Evolutionary conservation across 129 eudicot genomes (phyloP).

Genomic region (Tagetes patula): DNA sequence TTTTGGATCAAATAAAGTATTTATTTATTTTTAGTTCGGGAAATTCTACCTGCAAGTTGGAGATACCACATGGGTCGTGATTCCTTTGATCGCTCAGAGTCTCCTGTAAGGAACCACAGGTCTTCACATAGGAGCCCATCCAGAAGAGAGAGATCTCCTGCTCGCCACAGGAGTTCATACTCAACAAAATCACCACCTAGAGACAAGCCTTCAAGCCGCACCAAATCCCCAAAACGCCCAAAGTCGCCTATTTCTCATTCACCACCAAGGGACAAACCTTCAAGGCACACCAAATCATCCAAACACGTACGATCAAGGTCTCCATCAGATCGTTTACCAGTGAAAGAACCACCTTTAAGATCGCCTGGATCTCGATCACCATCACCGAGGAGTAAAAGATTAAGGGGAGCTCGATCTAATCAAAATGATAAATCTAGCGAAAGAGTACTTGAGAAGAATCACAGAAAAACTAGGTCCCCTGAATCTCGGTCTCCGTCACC

Average conservation of each 20-base stretch:
- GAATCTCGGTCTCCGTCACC: constrained; percentile 69
- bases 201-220: constrained; percentile 49
- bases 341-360: constrained; percentile 43
- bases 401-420: constrained; percentile 46
- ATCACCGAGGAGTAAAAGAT: constrained; percentile 48
- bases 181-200: constrained; percentile 41
- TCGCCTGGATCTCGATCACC: constrained; percentile 45
- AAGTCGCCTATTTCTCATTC: constrained; percentile 51
- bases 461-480: constrained; percentile 41
- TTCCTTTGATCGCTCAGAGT: constrained; percentile 47
- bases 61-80: constrained; percentile 40
- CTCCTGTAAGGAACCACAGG: constrained; percentile 55
- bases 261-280: constrained; percentile 50
- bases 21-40: constrained; percentile 17
- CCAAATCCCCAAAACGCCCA: constrained; percentile 59
- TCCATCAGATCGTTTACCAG: constrained; percentile 40
- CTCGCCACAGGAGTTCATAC: constrained; percentile 58
- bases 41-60: constrained; percentile 14
- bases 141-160: constrained; percentile 73
- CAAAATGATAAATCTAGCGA: constrained; percentile 38
- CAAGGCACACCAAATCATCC: constrained; percentile 49
- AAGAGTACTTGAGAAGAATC: constrained; percentile 32
- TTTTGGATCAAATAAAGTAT: not conserved
- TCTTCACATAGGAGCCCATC: constrained; percentile 70
- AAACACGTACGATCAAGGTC: constrained; percentile 48